Conservation (phyloP, 495 filamentous ascomycete species). For the Penicillium coffeae region DNA sequence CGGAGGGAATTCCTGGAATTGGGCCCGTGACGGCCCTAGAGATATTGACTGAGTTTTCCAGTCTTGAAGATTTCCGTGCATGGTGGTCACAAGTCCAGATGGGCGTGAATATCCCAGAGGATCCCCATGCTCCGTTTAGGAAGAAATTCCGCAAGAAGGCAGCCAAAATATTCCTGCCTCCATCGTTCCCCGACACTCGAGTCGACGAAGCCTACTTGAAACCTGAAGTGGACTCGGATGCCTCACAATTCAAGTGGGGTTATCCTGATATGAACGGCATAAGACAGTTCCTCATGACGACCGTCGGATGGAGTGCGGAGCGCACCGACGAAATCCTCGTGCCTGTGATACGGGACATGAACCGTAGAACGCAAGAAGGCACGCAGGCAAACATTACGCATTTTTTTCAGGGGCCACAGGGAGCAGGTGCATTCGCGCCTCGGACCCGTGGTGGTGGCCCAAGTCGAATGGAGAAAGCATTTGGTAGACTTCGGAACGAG, state of each 20-base stretch:
- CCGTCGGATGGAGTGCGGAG: slow-evolving; percentile 87
- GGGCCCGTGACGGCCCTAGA: slow-evolving; percentile 93
- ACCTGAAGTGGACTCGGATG: slow-evolving; percentile 76
- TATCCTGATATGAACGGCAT: slow-evolving; percentile 87
- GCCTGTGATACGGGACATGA: slow-evolving; percentile 93
- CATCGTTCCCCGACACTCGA: slow-evolving; percentile 67
- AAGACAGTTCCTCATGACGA: slow-evolving; percentile 83
- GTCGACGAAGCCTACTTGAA: slow-evolving; percentile 79
- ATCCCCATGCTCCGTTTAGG: slow-evolving; percentile 57
- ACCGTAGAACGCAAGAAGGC: slow-evolving; percentile 75
- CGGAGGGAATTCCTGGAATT: slow-evolving; percentile 82
- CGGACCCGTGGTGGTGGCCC: slow-evolving; percentile 56
- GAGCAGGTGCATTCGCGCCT: slow-evolving; percentile 74
- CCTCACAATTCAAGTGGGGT: slow-evolving; percentile 87
- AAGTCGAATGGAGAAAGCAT: slow-evolving; percentile 78
- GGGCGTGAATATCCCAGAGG: slow-evolving; percentile 33
- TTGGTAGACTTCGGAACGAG: slow-evolving; percentile 60
- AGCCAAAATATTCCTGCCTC: slow-evolving; percentile 79
- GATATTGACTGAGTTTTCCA: slow-evolving; percentile 82
- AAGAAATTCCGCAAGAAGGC: slow-evolving; percentile 80
- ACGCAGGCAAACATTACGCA: slow-evolving; percentile 95
- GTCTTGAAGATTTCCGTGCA: slow-evolving; percentile 65
- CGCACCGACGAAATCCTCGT: slow-evolving; percentile 92
- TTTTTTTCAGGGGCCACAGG: slow-evolving; percentile 67
- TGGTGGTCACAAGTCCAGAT: slow-evolving; percentile 84